Evolutionary conservation across 176 grass and related monocot genomes (phyloP), one percentile per base, ranked within the genome.

Genomic region (Ananas comosus): DNA sequence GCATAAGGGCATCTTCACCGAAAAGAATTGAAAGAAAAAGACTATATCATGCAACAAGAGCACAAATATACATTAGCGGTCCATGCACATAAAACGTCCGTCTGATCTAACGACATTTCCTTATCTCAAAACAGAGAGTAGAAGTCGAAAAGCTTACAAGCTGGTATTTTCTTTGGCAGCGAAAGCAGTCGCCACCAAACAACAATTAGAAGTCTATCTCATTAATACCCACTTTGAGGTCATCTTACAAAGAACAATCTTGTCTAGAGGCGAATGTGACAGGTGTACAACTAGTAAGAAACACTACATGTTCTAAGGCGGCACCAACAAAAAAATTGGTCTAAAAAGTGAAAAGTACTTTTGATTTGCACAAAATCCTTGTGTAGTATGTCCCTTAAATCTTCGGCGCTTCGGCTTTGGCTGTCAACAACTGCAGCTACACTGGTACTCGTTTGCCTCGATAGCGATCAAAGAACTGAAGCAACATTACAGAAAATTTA

Each of bases 381-480:
- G 51, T 76, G 68, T 58, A 9, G 56, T 59, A 18, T 11, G 47
- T 22, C 17, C 6, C 12, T 63, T 57, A 18, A 56, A 57, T 59
- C 63, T 79, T 49, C 49, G 57, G 52, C 76, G 52, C 63, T 79
- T 49, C 49, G 57, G 52, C 76, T 64, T 7, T 7, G 33, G 33
- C 4, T 72, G 52, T 72, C 12, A 33, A 54, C 51, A 82, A 42
- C 50, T 66, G 48, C 21, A 9, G 52, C 75, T 88, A 92, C 13
- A 97, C 93, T 0, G 93, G 93, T 59, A 92, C 93, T 23, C 93
- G 82, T 69, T 89, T 97, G 63, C 87, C 86, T 87, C 93, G 83
- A 65, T 92, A 88, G 11, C 86, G 89, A 54, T 88, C 90, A 65
- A 97, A 75, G 71, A 97, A 81, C 93, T 97, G 83, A 70, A 87